These are phyloP conservation scores for Diplodia corticola DNA, from an alignment of 2,329 filamentous ascomycete species.

Conservation along the genomic window DNA sequence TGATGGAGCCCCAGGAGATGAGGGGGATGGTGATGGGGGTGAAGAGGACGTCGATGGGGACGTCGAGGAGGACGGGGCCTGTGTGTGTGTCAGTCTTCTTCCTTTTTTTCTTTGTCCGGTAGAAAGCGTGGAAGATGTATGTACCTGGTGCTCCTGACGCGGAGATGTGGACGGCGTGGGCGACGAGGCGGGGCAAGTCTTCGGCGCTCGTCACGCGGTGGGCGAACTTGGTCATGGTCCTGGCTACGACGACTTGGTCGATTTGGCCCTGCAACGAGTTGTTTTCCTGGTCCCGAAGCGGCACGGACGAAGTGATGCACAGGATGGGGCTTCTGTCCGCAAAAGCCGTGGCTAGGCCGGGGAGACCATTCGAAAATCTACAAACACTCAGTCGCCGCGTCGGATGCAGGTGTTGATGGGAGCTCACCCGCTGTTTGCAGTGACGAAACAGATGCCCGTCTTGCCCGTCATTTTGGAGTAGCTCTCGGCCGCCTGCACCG, in stretches of 20 bases:
- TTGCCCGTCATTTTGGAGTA: slow-evolving; percentile 49
- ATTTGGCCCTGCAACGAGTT: slow-evolving; percentile 50
- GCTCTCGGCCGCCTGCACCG: slow-evolving; percentile 50
- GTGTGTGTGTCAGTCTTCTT: slow-evolving; percentile 34
- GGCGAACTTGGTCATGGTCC: slow-evolving; percentile 49
- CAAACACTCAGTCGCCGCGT: background rate
- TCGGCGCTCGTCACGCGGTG: slow-evolving; percentile 47
- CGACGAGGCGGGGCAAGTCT: slow-evolving; percentile 49
- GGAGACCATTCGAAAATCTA: slow-evolving; percentile 49
- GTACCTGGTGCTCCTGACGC: slow-evolving; percentile 40
- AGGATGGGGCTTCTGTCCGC: slow-evolving; percentile 49
- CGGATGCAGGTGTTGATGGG: background rate
- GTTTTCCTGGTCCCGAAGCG: slow-evolving; percentile 48
- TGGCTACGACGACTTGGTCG: slow-evolving; percentile 48
- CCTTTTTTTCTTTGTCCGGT: background rate
- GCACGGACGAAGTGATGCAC: slow-evolving; percentile 48
- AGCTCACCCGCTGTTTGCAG: slow-evolving; percentile 50
- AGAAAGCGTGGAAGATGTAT: too few species aligned
- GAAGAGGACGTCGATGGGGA: slow-evolving; percentile 46
- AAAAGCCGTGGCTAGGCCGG: slow-evolving; percentile 49
- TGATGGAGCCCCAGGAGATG: slow-evolving; percentile 46
- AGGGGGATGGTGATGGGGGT: slow-evolving; percentile 40
- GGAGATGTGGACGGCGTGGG: slow-evolving; percentile 44
- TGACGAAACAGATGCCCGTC: slow-evolving; percentile 50
- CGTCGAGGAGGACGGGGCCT: slow-evolving; percentile 43